Percentiles rank a stretch among this genome's conserved stretches.
phyloP scores from a whole-genome alignment of 805 yeast species.

The Sporopachydermia lactativora region DNA sequence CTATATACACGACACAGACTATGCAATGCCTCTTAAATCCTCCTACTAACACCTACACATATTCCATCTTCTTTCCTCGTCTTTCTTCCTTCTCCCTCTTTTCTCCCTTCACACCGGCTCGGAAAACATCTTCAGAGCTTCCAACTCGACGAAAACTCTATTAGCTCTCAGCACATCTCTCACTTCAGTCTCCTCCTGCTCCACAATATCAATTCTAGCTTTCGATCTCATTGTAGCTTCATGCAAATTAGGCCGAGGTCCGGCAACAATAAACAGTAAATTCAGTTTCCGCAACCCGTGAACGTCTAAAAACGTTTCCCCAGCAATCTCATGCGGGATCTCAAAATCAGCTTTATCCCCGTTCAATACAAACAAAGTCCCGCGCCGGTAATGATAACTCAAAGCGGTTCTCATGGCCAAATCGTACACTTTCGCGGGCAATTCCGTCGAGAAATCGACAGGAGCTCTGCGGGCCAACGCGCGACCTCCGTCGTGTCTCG shows the following conservation, averaged over 20 bases:
- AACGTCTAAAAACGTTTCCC: conserved; percentile 32
- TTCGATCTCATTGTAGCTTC: conserved; percentile 37
- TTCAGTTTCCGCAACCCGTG: conserved; percentile 38
- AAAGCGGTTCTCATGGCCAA: conserved; percentile 72
- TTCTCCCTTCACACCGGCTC: no score
- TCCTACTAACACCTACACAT: no score
- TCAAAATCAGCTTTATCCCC: conserved; percentile 34
- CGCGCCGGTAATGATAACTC: conserved; percentile 65
- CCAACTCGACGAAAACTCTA: conserved; percentile 56
- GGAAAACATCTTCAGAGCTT: conserved; percentile 45
- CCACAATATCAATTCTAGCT: conserved; percentile 45
- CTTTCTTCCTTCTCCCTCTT: no score
- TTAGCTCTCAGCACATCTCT: conserved; percentile 74
- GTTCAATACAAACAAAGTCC: conserved; percentile 54
- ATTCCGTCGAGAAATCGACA: conserved; percentile 68
- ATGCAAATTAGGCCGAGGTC: conserved; percentile 44
- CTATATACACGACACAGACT: no score
- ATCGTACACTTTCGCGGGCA: conserved; percentile 61
- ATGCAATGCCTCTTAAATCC: no score
- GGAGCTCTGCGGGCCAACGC: conserved; percentile 89
- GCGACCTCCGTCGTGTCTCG: conserved; percentile 75
- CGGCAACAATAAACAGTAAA: conserved; percentile 55
- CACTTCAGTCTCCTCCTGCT: conserved; percentile 69
- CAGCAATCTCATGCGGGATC: conserved; percentile 25
- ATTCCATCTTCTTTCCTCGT: no score